phyloP scores from a whole-genome alignment of 2,329 filamentous ascomycete species.

The Pseudocercospora musae region DNA sequence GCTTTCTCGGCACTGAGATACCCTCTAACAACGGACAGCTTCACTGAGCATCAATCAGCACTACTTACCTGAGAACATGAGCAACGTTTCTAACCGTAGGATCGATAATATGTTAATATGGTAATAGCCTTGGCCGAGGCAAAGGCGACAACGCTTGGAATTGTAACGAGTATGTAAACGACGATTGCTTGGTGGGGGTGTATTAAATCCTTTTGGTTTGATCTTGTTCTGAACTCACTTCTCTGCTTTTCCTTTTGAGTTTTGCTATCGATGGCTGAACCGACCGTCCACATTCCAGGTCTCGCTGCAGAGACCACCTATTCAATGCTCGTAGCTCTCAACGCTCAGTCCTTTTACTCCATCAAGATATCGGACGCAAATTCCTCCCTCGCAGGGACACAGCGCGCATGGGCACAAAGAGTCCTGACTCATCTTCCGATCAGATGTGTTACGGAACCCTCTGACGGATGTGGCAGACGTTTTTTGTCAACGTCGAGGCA shows the following conservation, averaged over 20 bases:
- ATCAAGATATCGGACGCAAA: too few species aligned
- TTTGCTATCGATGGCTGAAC: neutral
- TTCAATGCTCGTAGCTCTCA: neutral
- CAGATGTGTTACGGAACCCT: too few species aligned
- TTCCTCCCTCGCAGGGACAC: too few species aligned
- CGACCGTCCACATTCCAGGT: neutral
- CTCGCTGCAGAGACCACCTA: neutral
- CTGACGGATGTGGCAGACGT: too few species aligned
- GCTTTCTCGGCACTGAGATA: neutral
- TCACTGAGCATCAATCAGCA: neutral
- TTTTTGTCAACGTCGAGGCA: too few species aligned
- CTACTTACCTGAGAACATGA: neutral
- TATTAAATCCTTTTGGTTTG: too few species aligned
- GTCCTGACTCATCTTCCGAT: too few species aligned
- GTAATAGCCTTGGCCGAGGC: neutral
- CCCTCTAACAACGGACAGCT: neutral
- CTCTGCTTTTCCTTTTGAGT: too few species aligned
- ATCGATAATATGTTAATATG: neutral
- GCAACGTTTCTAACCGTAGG: neutral
- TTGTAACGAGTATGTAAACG: neutral
- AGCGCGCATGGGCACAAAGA: too few species aligned
- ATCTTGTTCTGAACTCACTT: too few species aligned
- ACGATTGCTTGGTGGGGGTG: neutral
- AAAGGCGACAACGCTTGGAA: neutral
- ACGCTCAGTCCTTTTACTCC: too few species aligned